These are phyloP conservation scores for Starmerella lactis-condensi DNA, from an alignment of 805 yeast species.

Conservation along the genomic window DNA sequence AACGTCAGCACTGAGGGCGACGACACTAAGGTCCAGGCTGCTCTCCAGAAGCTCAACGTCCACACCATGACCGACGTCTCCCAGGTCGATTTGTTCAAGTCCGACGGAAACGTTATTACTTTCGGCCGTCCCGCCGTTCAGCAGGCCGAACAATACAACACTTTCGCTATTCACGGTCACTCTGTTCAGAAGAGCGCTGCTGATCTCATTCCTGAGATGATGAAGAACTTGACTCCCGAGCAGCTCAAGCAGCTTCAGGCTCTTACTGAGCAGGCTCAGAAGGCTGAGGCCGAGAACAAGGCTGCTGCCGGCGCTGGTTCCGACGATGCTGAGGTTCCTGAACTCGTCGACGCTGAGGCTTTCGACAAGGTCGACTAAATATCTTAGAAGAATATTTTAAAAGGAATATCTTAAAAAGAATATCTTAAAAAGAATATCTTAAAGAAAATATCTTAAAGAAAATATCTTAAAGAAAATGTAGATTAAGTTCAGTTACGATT, in stretches of 20 bases:
- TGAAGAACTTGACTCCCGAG: slow-evolving; percentile 93
- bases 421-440: no score
- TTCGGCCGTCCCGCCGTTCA: slow-evolving; percentile 93
- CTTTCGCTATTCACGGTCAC: slow-evolving; percentile 86
- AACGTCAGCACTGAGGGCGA: slow-evolving; percentile 38
- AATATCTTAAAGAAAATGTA: no score
- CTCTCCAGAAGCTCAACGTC: slow-evolving; percentile 75
- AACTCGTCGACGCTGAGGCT: slow-evolving; percentile 74
- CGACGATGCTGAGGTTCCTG: slow-evolving; percentile 35
- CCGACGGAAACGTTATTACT: slow-evolving; percentile 89
- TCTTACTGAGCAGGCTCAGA: slow-evolving; percentile 76
- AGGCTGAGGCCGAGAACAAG: slow-evolving; percentile 28
- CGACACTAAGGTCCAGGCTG: slow-evolving; percentile 74
- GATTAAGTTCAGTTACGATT: no score
- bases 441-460: no score
- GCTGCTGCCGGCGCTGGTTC: slow-evolving; percentile 32
- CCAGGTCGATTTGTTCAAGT: slow-evolving; percentile 95
- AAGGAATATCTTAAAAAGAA: no score
- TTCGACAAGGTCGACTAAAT: slow-evolving; percentile 48
- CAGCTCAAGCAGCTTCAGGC: slow-evolving; percentile 74
- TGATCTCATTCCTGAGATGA: slow-evolving; percentile 81
- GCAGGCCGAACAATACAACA: slow-evolving; percentile 76
- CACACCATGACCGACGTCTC: slow-evolving; percentile 76
- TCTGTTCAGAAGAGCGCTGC: slow-evolving; percentile 83
- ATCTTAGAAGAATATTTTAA: no score